phyloP scores from a whole-genome alignment of 495 filamentous ascomycete species.

The Xylaria castorea region DNA sequence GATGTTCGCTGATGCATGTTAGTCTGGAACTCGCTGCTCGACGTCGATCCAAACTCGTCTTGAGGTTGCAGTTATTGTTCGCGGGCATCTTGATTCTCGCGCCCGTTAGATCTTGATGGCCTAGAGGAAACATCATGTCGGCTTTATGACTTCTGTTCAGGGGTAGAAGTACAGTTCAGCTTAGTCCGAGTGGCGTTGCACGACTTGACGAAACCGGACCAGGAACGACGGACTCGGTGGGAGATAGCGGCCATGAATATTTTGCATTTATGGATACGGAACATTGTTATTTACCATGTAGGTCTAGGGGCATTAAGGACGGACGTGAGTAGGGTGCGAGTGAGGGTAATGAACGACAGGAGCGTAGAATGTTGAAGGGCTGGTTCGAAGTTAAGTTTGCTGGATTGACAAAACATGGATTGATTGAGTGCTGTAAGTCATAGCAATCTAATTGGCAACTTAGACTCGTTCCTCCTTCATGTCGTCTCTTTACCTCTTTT shows the following conservation, averaged over 20 bases:
- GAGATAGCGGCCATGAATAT: constrained; percentile 5
- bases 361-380: neutral
- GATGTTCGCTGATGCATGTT: constrained; percentile 33
- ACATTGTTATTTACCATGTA: constrained; percentile 6
- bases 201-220: neutral
- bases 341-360: too few relatives aligned
- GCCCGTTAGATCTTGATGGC: constrained; percentile 8
- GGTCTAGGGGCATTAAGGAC: neutral
- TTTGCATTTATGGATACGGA: constrained; percentile 20
- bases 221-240: neutral
- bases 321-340: neutral
- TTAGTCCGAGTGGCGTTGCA: constrained; percentile 6
- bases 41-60: constrained; percentile 28
- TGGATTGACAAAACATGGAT: neutral
- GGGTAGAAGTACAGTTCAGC: constrained; percentile 21
- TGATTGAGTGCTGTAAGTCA: neutral
- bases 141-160: constrained; percentile 1
- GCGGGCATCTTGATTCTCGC: neutral
- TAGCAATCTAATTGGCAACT: neutral
- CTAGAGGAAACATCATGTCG: constrained; percentile 15
- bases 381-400: neutral
- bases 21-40: constrained; percentile 34
- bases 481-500: neutral
- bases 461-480: neutral
- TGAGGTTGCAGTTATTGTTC: constrained; percentile 1